These are phyloP conservation scores for Apophysomyces elegans DNA, from an alignment of 371 early-diverging fungal species.

Conservation along the genomic window DNA sequence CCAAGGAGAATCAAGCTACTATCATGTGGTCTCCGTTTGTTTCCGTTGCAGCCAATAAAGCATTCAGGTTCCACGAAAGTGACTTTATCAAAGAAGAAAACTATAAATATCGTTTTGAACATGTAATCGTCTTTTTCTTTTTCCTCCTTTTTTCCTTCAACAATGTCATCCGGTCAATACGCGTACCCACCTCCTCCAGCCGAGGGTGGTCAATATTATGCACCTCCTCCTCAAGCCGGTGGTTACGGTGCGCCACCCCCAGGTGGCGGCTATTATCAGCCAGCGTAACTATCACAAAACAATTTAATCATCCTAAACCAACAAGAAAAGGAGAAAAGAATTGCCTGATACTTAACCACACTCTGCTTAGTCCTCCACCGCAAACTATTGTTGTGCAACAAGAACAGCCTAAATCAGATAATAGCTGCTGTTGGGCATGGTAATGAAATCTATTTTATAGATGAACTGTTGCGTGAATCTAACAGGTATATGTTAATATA, in stretches of 20 bases:
- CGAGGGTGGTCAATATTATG: constrained; percentile 5
- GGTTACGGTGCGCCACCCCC: constrained; percentile 5
- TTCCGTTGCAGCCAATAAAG: not conserved
- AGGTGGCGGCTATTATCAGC: not conserved
- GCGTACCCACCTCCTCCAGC: constrained; percentile 7
- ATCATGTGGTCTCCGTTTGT: constrained; percentile 5
- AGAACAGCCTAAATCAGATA: constrained; percentile 7
- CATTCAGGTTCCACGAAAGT: constrained; percentile 1
- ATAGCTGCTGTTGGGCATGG: constrained; percentile 8
- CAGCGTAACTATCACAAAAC: not conserved
- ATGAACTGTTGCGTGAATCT: not conserved
- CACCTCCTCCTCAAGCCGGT: constrained; percentile 10
- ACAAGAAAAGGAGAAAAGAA: not conserved
- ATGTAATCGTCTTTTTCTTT: not conserved
- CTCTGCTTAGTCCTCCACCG: constrained; percentile 2
- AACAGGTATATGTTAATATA: not conserved
- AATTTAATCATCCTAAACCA: too few relatives aligned
- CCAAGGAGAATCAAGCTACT: not conserved
- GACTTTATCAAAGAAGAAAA: not conserved
- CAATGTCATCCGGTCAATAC: constrained; percentile 8
- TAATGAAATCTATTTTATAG: not conserved
- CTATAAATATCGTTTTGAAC: not conserved
- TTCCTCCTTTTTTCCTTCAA: not conserved
- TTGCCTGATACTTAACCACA: not conserved
- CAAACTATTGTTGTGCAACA: constrained; percentile 8